phyloP scores from a whole-genome alignment of 352 stramenopile genomes.

The Pythium rhizo-oryzae region DNA sequence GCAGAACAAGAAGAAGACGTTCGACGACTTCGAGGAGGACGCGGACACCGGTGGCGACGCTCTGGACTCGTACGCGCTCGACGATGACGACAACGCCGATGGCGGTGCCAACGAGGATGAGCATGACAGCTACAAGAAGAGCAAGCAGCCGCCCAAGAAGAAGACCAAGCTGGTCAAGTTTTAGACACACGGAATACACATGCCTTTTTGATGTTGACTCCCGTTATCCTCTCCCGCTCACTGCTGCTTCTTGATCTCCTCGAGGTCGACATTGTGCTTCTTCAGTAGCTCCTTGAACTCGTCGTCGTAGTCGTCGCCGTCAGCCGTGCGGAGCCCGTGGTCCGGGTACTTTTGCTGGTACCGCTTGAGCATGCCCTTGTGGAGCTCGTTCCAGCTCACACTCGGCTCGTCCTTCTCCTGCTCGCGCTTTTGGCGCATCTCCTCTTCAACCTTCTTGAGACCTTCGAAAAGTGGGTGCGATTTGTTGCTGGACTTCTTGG shows the following conservation, averaged over 20 bases:
- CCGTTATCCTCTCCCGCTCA: constrained; percentile 5
- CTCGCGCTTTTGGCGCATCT: constrained; percentile 61
- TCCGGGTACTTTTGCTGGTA: constrained; percentile 84
- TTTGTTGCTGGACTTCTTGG: constrained; percentile 41
- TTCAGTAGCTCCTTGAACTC: constrained; percentile 83
- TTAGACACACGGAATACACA: constrained; percentile 17
- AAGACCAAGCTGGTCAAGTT: constrained; percentile 30
- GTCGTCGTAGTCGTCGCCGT: constrained; percentile 79
- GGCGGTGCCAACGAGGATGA: constrained; percentile 35
- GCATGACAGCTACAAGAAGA: constrained; percentile 30
- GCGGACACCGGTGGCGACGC: constrained; percentile 47
- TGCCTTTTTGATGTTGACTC: constrained; percentile 31
- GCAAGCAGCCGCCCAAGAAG: constrained; percentile 18
- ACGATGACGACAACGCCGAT: constrained; percentile 34
- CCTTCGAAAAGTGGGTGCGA: constrained; percentile 71
- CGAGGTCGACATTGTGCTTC: constrained; percentile 75
- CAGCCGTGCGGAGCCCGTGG: constrained; percentile 47
- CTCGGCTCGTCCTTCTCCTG: constrained; percentile 44
- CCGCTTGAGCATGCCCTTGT: constrained; percentile 64
- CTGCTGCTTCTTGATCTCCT: constrained; percentile 53
- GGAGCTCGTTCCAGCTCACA: constrained; percentile 85
- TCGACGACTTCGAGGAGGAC: constrained; percentile 66
- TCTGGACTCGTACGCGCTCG: constrained; percentile 51
- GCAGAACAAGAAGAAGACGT: constrained; percentile 84
- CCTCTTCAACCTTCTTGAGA: constrained; percentile 72